These are phyloP conservation scores for Beta corolliflora DNA, from an alignment of 179 eudicot genomes.

Conservation along the genomic window DNA sequence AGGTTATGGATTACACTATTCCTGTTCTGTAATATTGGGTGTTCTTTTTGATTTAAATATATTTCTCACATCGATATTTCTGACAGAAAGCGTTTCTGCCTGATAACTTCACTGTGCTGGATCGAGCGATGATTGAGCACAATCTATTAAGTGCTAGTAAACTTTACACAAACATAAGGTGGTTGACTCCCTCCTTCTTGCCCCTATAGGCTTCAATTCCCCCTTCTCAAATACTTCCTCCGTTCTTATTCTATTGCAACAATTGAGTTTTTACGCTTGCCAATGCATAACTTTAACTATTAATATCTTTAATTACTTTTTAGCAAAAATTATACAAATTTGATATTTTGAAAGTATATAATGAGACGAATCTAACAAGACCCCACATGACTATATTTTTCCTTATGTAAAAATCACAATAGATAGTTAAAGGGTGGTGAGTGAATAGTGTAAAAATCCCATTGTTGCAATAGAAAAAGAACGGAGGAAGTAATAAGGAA, in stretches of 20 bases:
- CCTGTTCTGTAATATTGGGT: not conserved
- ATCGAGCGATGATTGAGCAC: conserved; percentile 99
- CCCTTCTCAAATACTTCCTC: not conserved
- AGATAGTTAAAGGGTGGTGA: too few species aligned
- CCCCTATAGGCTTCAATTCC: not conserved
- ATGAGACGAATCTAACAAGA: too few species aligned
- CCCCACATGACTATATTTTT: too few species aligned
- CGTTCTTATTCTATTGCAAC: too few species aligned
- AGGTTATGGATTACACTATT: conserved; percentile 41
- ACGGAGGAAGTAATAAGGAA: not conserved
- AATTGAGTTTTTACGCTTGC: too few species aligned
- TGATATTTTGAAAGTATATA: too few species aligned
- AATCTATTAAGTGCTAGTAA: conserved; percentile 98
- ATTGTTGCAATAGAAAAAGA: too few species aligned
- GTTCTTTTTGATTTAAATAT: not conserved
- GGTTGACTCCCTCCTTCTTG: not conserved
- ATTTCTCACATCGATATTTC: conserved; percentile 9
- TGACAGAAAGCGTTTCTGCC: conserved; percentile 90
- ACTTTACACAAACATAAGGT: conserved; percentile 97
- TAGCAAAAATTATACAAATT: too few species aligned
- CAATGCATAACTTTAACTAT: too few species aligned
- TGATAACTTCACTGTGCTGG: conserved; percentile 91
- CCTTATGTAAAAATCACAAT: too few species aligned
- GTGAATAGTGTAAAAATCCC: too few species aligned
- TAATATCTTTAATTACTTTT: too few species aligned